A percentile compares a stretch with the other conserved stretches of the same genome.
These are phyloP conservation scores for Trichosporon coremiiforme DNA, from an alignment of 1,284 basidiomycete genomes.

Conservation along the genomic window DNA sequence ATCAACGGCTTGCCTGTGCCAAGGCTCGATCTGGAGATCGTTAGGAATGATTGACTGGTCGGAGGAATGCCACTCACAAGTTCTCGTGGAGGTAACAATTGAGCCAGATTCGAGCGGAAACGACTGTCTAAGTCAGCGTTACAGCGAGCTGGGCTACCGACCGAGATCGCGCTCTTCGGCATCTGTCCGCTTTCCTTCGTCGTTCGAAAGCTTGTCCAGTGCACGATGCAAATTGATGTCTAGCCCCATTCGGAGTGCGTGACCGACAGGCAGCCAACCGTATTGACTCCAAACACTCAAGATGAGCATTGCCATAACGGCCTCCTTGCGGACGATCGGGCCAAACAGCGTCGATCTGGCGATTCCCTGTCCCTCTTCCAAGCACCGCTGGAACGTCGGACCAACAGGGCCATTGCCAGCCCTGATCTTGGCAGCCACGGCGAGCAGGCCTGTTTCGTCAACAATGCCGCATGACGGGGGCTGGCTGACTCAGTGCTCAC, in stretches of 20 bases:
- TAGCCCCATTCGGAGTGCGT: conserved; percentile 90
- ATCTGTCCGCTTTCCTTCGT: conserved; percentile 63
- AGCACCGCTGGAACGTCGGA: conserved; percentile 81
- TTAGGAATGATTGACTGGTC: too few species aligned
- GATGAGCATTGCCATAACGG: conserved; percentile 89
- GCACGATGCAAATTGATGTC: conserved; percentile 89
- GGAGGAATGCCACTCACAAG: too few species aligned
- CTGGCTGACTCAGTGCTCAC: conserved; percentile 33
- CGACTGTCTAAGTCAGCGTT: conserved; percentile 61
- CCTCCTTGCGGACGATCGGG: conserved; percentile 88
- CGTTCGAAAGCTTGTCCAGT: conserved; percentile 75
- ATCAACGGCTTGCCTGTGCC: conserved; percentile 87
- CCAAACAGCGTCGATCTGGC: conserved; percentile 89
- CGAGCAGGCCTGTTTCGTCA: conserved; percentile 64
- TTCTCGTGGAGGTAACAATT: conserved; percentile 68
- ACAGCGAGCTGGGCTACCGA: conserved; percentile 52
- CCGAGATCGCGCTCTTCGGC: conserved; percentile 84
- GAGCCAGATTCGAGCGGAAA: conserved; percentile 89
- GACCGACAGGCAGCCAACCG: conserved; percentile 81
- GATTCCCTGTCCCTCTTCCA: conserved; percentile 92
- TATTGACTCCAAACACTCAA: conserved; percentile 91
- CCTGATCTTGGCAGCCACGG: conserved; percentile 85
- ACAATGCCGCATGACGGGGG: background rate
- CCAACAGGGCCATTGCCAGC: conserved; percentile 82
- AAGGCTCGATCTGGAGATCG: conserved; percentile 70